Conservation (phyloP, 768 basidiomycete species). For the Mycena amicta region DNA sequence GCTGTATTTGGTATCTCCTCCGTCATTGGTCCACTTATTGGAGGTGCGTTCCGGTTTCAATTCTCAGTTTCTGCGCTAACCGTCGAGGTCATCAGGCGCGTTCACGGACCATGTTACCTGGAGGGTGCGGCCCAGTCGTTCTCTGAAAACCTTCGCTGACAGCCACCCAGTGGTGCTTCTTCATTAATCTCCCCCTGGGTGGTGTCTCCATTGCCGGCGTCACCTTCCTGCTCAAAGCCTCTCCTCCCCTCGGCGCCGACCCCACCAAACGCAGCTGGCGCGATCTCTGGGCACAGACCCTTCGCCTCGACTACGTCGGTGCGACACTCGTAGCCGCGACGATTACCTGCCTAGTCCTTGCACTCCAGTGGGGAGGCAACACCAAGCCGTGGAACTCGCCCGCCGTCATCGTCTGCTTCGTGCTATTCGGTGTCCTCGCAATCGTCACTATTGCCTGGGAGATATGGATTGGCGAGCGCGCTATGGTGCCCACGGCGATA, state of each 20-base stretch:
- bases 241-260: conserved; percentile 3
- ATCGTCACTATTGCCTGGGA: conserved; percentile 5
- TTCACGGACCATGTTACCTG: too few species aligned
- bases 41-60: not conserved
- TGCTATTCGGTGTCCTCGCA: not conserved
- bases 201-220: conserved; percentile 5
- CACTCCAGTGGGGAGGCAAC: conserved; percentile 47
- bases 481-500: too few species aligned
- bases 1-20: not conserved
- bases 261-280: not conserved
- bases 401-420: too few species aligned
- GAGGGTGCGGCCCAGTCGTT: not conserved
- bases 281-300: conserved; percentile 6
- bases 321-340: conserved; percentile 34
- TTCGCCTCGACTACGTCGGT: conserved; percentile 40
- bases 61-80: too few species aligned
- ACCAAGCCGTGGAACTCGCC: conserved; percentile 40
- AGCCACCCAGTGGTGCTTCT: conserved; percentile 6
- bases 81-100: not conserved
- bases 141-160: not conserved
- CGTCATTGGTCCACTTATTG: not conserved
- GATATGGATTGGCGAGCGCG: too few species aligned
- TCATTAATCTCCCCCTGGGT: conserved; percentile 5
- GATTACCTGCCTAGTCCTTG: conserved; percentile 39
- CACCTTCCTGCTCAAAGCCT: conserved; percentile 2